Base-by-base conservation (phyloP, 352 stramenopile genomes). In the Plasmopara viticola region DNA sequence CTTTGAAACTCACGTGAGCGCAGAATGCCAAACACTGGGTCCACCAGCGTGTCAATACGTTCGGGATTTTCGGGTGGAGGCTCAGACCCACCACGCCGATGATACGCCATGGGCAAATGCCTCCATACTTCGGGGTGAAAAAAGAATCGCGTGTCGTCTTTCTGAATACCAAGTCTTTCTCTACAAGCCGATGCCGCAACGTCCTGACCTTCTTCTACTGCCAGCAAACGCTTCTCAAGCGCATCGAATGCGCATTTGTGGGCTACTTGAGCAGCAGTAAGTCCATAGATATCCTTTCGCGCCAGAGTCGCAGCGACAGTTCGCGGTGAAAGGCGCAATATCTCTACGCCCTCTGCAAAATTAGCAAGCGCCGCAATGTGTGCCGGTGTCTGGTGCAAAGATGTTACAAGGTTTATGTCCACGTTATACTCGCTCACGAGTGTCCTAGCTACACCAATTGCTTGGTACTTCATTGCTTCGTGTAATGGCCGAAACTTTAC, bases 21-120 rank as follows among this genome's bases (percentile, higher is more conserved):
- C 25, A 95, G 56, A 41, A 90, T 86, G 2, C 86, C 86, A 48
- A 87, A 73, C 12, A 71, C 47, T 7, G 77, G 68, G 37, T 92
- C 66, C 29, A 96, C 68, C n/a, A 97, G 64, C 30, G 88, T 90
- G 33, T 87, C 75, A 14, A 97, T 81, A 17, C 90, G 82, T 54
- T 94, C 82, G 4, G 82, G 70, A 50, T 96, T 97, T 60, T 97
- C 90, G 10, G 90, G 86, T 17, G 88, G 88, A n/a, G 81, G 83
- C 17, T 95, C 84, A 7, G 54, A 57, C 4, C 72, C 72, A 13
- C 81, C 69, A n/a, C 73, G 72, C 58, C 64, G 58, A 62, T 92
- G 69, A 53, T 74, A 77, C 10, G 72, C 61, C 69, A 80, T 74
- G n/a, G 78, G 74, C 56, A 95, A 62, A 62, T 97, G 90, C 46